Base-by-base conservation (phyloP, 345 rosid species). In the Eucalyptus brandiana region DNA sequence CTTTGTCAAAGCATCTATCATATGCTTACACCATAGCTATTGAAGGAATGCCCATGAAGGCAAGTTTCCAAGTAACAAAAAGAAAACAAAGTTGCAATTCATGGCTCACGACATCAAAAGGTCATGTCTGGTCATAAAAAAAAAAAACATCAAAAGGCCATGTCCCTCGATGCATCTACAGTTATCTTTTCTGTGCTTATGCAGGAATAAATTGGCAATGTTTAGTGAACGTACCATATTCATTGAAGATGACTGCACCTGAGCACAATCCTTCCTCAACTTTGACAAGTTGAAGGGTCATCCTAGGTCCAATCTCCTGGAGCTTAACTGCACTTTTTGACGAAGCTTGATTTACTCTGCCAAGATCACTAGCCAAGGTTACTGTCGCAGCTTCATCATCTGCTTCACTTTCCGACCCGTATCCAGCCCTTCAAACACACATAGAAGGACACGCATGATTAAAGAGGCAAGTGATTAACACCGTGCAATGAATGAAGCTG, bases 221-320 rank as follows among this genome's bases (percentile, higher is more conserved):
- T 40, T 40, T 40, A 40, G 85, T 44, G 3, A 87, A 65, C 91
- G 34, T 94, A 95, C 96, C 95, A 67, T 90, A 91, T 93, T 94
- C 96, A 89, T 88, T 94, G 92, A 96, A 96, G 91, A 97, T 95
- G 93, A 96, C 93, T 80, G 93, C 94, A 87, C 99, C 99, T 12
- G 97, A 87, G 91, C 99, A 96, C 89, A 98, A 92, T 87, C 99
- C 99, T 89, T 96, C 99, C 94, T 98, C 99, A 40, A 97, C 88
- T 91, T 93, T 97, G 40, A 92, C 37, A 86, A 94, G 94, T 87
- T 91, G 88, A 76, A 91, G 95, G 26, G 96, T 96, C 99, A 98
- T 97, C 90, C 99, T 96, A 18, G 99, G 99, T 89, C 99, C 99
- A 90, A 97, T 94, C 89, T 98, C 99, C 91, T 97, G 99, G 85